Conservation (phyloP, 768 basidiomycete species). For the Suillus plorans region DNA sequence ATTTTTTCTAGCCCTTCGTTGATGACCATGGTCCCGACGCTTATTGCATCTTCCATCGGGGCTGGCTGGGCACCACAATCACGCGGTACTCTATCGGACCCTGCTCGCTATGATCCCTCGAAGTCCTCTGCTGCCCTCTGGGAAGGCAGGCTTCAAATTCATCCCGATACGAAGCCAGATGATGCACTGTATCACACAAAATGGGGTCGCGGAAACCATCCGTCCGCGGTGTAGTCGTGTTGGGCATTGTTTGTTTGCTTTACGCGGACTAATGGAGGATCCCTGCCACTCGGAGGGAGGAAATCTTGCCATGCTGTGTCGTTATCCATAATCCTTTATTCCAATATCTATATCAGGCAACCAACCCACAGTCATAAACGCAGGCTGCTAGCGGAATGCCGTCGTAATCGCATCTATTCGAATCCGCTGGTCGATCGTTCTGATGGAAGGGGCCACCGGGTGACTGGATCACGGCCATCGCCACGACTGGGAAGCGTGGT, state of each 20-base stretch:
- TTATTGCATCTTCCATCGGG: conserved; percentile 74
- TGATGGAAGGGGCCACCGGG: neutral
- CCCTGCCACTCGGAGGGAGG: neutral
- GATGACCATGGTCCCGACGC: conserved; percentile 74
- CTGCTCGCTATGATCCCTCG: conserved; percentile 74
- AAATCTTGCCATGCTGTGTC: neutral
- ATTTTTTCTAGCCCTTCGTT: conserved; percentile 56
- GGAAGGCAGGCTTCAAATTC: conserved; percentile 84
- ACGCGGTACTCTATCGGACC: conserved; percentile 64
- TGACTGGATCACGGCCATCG: neutral
- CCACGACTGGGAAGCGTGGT: neutral
- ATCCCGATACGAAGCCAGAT: conserved; percentile 77
- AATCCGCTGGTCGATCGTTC: conserved; percentile 5
- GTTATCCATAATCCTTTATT: conserved; percentile 6
- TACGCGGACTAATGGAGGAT: conserved; percentile 1
- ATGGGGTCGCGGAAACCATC: conserved; percentile 28
- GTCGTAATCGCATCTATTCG: conserved; percentile 1
- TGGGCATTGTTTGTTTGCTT: neutral
- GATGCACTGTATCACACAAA: conserved; percentile 46
- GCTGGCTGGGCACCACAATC: conserved; percentile 62
- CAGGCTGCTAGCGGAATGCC: neutral
- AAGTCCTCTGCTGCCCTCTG: conserved; percentile 78
- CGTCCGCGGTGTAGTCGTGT: conserved; percentile 9
- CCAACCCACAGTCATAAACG: neutral
- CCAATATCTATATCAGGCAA: conserved; percentile 3